A percentile compares a stretch with the other conserved stretches of the same genome.
Conservation (phyloP, 768 basidiomycete species). For the Collybia nuda region DNA sequence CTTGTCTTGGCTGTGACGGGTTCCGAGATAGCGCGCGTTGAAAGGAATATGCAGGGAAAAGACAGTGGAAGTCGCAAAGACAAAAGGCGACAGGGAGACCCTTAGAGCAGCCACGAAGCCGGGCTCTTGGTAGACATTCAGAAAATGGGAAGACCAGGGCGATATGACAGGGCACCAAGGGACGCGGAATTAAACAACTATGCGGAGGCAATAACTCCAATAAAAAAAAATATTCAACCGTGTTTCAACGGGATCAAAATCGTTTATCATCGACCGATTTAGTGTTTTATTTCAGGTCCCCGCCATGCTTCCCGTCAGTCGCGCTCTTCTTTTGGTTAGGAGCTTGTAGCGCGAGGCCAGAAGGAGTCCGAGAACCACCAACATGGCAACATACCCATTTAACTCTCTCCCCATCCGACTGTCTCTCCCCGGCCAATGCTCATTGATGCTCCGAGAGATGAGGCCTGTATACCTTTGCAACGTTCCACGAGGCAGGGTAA, state of each 20-base stretch:
- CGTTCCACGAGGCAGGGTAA: too few relatives aligned
- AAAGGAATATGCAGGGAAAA: constrained; percentile 4
- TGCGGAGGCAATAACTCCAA: constrained; percentile 28
- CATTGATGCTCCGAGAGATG: too few relatives aligned
- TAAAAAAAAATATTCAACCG: constrained; percentile 30
- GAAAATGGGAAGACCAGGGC: constrained; percentile 2
- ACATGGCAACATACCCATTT: too few relatives aligned
- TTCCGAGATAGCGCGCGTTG: not conserved
- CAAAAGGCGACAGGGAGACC: not conserved
- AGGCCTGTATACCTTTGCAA: too few relatives aligned
- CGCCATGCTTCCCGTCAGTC: constrained; percentile 15
- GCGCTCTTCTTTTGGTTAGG: not conserved
- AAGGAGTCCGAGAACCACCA: too few relatives aligned
- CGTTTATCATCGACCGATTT: constrained; percentile 24
- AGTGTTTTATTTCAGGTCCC: constrained; percentile 30
- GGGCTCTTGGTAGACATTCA: constrained; percentile 6
- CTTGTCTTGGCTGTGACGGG: not conserved
- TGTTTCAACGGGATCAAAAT: constrained; percentile 42
- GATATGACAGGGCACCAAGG: constrained; percentile 3
- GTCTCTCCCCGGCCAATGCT: too few relatives aligned
- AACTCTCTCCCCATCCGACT: not conserved
- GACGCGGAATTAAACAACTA: constrained; percentile 21
- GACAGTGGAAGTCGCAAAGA: not conserved
- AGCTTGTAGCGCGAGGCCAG: too few relatives aligned
- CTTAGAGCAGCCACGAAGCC: not conserved